Evolutionary conservation across 2,329 filamentous ascomycete genomes (phyloP), one percentile per base, ranked within the genome.

Genomic region (Coniosporium tulheliwenetii): DNA sequence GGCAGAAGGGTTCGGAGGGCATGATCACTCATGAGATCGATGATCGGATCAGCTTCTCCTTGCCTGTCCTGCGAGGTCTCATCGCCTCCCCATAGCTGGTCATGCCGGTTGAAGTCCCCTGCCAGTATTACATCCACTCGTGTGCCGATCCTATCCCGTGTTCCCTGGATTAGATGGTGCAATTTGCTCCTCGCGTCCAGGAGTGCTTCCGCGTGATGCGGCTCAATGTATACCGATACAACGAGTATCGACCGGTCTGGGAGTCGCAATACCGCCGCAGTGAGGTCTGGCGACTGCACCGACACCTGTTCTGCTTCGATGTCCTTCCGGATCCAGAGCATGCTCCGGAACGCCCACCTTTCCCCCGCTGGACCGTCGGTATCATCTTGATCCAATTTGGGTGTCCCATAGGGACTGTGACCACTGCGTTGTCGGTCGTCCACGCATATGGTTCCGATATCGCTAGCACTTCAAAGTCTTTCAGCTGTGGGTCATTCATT

Each of bases 11-110:
- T 61, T 15, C 41, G 41, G 2, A 63, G 52, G 35, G 39, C 41
- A 43, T 50, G 51, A 32, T 60, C 48, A 44, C 43, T 54, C 46
- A 62, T 62, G 3, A 63, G 46, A 39, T 60, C 45, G 38, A 63
- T 54, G 36, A 62, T 59, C 39, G 39, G 45, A 38, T 60, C 50
- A 15, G 50, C 59, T 49, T 62, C 54, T n/a, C 59, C 58, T 45
- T 64, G 47, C 41, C 54, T 52, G 14, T 45, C 44, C 33, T 55
- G 49, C 16, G 55, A 58, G 10, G 13, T 44, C 8, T 52, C 41
- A 39, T 56, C 49, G 45, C 50, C 50, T 44, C 47, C 51, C 49
- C 44, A 57, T 29, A 57, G 42, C 45, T 50, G 45, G 39, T 58
- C 42, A 19, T 43, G 41, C 5, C 8, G 8, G 37, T 43, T 43